These are phyloP conservation scores for Jatropha curcas DNA, from an alignment of 345 rosid species.

Conservation along the genomic window DNA sequence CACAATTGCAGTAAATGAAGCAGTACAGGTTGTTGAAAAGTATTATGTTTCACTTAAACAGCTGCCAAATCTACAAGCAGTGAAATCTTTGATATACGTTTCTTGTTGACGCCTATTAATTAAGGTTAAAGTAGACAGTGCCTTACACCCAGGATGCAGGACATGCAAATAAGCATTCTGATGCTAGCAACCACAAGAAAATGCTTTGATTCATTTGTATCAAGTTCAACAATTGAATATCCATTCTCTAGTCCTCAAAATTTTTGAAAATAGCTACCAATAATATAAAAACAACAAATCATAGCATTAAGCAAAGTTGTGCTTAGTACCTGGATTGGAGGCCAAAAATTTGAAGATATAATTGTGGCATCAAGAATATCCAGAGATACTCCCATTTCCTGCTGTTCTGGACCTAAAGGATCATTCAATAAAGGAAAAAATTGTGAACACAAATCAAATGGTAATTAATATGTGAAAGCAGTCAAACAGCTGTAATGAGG, in stretches of 20 bases:
- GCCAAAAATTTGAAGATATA: conserved; percentile 95
- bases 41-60: not conserved
- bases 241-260: not conserved
- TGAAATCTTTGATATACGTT: no score
- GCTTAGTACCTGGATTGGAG: conserved; percentile 77
- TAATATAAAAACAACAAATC: not conserved
- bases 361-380: conserved; percentile 77
- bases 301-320: not conserved
- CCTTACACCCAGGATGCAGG: not conserved
- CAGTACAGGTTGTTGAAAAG: not conserved
- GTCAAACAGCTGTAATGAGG: not conserved
- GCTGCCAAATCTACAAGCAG: not conserved
- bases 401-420: conserved; percentile 43
- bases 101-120: not conserved
- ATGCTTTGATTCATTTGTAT: not conserved
- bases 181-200: not conserved
- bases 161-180: not conserved
- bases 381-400: conserved; percentile 48
- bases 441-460: conserved; percentile 4
- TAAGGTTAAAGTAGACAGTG: not conserved
- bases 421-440: conserved; percentile 9
- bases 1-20: not conserved
- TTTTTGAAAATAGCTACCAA: not conserved
- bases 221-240: not conserved
- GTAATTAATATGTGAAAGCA: not conserved